Conservation (phyloP, 768 basidiomycete genomes). For the Leccinum broughii region DNA sequence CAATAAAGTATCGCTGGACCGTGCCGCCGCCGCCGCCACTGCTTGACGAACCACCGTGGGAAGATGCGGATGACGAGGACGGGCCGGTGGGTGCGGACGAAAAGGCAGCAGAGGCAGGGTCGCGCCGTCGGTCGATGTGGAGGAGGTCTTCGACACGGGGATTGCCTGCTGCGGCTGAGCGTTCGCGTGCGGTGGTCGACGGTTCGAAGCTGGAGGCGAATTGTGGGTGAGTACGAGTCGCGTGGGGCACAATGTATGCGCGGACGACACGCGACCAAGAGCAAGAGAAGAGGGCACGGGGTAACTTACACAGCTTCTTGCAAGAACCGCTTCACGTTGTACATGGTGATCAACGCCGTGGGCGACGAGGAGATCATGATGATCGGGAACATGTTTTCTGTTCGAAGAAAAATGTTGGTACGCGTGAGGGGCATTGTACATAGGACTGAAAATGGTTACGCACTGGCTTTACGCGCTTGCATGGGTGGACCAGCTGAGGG, state of each 20-base stretch:
- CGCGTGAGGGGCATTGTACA: no score
- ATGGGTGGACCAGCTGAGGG: conserved; percentile 39
- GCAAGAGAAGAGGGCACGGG: not conserved
- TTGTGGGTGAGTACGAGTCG: not conserved
- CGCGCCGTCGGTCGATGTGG: conserved; percentile 84
- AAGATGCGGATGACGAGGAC: not conserved
- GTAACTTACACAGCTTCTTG: conserved; percentile 76
- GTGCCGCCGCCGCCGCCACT: conserved; percentile 10
- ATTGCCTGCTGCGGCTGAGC: conserved; percentile 69
- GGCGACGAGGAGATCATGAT: conserved; percentile 96
- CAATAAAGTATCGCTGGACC: conserved; percentile 75
- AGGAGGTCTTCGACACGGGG: conserved; percentile 79
- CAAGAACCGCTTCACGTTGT: conserved; percentile 93
- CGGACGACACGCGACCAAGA: not conserved
- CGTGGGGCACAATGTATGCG: not conserved
- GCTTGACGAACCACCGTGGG: conserved; percentile 25
- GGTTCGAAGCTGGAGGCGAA: conserved; percentile 58
- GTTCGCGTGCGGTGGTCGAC: conserved; percentile 71
- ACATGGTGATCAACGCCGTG: conserved; percentile 94
- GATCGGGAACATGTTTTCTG: conserved; percentile 84
- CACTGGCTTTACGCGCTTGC: conserved; percentile 70
- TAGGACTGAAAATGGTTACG: conserved; percentile 24
- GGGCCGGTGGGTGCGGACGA: conserved; percentile 13
- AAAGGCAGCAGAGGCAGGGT: conserved; percentile 33
- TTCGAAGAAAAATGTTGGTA: not conserved